Conservation (phyloP, 2,329 filamentous ascomycete species). For the Fusarium oligoseptatum region DNA sequence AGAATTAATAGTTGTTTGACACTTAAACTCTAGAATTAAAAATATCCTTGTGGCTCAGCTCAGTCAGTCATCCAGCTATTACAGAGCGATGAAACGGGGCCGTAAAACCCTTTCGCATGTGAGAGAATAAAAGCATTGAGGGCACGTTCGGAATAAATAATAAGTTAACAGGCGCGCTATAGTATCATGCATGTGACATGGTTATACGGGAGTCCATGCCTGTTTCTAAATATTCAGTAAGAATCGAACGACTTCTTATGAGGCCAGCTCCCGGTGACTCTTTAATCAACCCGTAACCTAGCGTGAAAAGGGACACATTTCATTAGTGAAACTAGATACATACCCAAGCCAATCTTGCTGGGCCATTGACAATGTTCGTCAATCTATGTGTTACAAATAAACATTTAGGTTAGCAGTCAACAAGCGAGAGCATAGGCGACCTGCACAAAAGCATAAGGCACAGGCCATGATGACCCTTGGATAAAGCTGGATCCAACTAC, state of each 20-base stretch:
- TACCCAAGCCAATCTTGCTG: neutral
- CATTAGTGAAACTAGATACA: neutral
- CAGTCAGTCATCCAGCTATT: neutral
- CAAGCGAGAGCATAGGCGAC: neutral
- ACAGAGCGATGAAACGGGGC: neutral
- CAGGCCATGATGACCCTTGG: neutral
- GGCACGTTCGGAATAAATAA: neutral
- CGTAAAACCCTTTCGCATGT: neutral
- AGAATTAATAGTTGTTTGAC: too few relatives aligned
- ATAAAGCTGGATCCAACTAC: neutral
- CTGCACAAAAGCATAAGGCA: neutral
- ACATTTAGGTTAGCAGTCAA: neutral
- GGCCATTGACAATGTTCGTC: neutral
- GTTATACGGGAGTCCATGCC: too few relatives aligned
- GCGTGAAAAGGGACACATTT: neutral
- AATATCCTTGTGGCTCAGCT: too few relatives aligned
- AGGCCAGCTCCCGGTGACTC: neutral
- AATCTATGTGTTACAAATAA: neutral
- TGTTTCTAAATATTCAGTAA: neutral
- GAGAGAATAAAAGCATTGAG: neutral
- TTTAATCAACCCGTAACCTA: neutral
- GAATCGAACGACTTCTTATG: too few relatives aligned
- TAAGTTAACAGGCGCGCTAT: rapidly evolving
- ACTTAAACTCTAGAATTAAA: too few relatives aligned
- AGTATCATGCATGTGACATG: neutral